Evolutionary conservation across 441 rosid genomes (phyloP).

Genomic region (Rhodomyrtus psidioides): DNA sequence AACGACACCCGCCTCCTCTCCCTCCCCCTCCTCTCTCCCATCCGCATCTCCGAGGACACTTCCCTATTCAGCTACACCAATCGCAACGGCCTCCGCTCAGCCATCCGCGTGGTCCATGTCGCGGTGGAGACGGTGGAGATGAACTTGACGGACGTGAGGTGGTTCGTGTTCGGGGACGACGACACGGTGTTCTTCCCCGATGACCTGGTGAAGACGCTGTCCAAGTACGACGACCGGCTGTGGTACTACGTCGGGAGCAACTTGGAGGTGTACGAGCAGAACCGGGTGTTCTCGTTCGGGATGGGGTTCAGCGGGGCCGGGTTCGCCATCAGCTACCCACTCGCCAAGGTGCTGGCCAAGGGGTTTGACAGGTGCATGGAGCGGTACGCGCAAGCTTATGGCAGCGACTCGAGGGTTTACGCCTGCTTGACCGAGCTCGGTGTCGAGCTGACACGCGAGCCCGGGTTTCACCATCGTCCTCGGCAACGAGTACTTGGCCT

Average conservation of each 20-base stretch:
- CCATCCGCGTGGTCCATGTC: constrained; percentile 69
- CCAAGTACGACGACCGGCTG: constrained; percentile 69
- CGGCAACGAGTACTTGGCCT: constrained; percentile 60
- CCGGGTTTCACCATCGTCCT: constrained; percentile 88
- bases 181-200: constrained; percentile 77
- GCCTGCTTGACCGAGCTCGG: too few species aligned
- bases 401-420: constrained; percentile 74
- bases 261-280: constrained; percentile 67
- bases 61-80: constrained; percentile 65
- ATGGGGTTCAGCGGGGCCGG: constrained; percentile 95
- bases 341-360: constrained; percentile 71
- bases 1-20: not conserved
- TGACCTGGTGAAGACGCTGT: constrained; percentile 64
- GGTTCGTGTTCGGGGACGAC: constrained; percentile 96
- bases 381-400: constrained; percentile 80
- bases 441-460: constrained; percentile 59
- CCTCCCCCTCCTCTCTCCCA: not conserved
- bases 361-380: constrained; percentile 75
- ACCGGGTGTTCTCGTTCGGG: constrained; percentile 47
- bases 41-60: constrained; percentile 38
- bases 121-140: constrained; percentile 58
- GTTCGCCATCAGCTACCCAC: constrained; percentile 68
- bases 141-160: constrained; percentile 47
- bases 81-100: constrained; percentile 50
- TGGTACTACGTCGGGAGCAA: constrained; percentile 84